Base-by-base conservation (phyloP, 768 basidiomycete species). In the Crepidotus variabilis region DNA sequence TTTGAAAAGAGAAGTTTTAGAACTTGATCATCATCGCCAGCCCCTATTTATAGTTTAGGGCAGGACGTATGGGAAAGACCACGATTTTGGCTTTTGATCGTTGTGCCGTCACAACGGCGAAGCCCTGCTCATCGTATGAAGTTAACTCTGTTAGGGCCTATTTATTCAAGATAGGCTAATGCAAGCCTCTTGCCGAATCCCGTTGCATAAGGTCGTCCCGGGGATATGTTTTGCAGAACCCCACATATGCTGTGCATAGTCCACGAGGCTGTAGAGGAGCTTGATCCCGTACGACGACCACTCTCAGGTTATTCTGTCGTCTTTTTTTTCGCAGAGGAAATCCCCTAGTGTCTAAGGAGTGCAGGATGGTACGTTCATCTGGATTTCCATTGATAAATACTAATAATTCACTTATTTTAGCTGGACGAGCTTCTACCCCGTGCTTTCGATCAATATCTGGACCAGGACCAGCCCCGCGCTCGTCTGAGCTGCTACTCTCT, bases 401-500 rank as follows among this genome's bases (percentile, higher is more conserved):
- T 28, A 8, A 28, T 8, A 28, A 28, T 8, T 28, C 28, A 4
- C 28, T 28, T 28, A 8, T 28, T 4, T 11, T 11, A 43, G 39
- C 18, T 43, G 13, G 39, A 43, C 39, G 14, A 43, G 18, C 11
- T 43, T 20, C 13, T 43, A 14, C 39, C 39, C 18, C 39, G 39
- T 16, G 39, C 39, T 5, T 43, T 16, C 11, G 39, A 43, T 11
- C 39, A 43, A 43, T 43, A 43, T 43, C 39, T 43, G 5, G 39
- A 43, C 18, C 39, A 43, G 18, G 39, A 43, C 39, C 39, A 5
- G 5, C 39, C 39, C 13, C 39, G 39, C 13, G 39, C 39, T 43
- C 39, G 39, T 14, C 39, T 43, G 11, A 43, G 11, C 2, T 67
- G 66, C 53, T 67, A 67, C 58, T 63, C 60, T 20, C 63, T 67